Evolutionary conservation across 208 protist species (phyloP).

Genomic region (Blastocrithidia nonstop): DNA sequence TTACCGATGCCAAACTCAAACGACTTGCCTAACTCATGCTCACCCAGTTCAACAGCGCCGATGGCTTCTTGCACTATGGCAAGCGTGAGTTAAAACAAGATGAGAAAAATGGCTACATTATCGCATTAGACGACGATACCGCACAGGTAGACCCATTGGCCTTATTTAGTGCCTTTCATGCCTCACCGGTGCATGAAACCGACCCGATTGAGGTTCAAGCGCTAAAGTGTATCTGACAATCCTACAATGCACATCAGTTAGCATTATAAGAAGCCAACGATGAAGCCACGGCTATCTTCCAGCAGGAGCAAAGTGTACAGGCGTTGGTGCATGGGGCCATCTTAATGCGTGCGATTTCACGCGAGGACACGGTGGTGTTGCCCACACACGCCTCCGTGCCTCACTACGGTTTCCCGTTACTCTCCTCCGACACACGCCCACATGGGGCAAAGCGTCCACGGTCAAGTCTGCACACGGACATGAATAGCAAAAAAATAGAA

Average conservation of each 20-base stretch:
- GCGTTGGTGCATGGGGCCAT: conserved; percentile 62
- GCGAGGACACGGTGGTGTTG: conserved; percentile 26
- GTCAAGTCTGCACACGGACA: conserved; percentile 27
- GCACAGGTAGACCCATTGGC: conserved; percentile 57
- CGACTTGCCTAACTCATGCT: conserved; percentile 63
- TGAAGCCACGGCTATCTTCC: conserved; percentile 21
- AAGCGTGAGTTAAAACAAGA: conserved; percentile 26
- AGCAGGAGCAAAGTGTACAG: conserved; percentile 62
- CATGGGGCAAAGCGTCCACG: conserved; percentile 5
- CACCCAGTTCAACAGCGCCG: conserved; percentile 68
- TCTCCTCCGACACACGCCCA: conserved; percentile 56
- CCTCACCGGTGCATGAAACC: conserved; percentile 13
- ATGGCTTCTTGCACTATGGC: conserved; percentile 56
- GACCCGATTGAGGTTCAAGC: conserved; percentile 39
- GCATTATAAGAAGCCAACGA: conserved; percentile 32
- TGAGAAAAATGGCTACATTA: conserved; percentile 41
- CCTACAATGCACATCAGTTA: conserved; percentile 54
- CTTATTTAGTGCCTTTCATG: conserved; percentile 56
- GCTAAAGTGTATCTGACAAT: conserved; percentile 49
- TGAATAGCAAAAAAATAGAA: conserved; percentile 26
- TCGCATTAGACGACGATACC: conserved; percentile 47
- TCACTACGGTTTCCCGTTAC: conserved; percentile 51
- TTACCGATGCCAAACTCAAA: conserved; percentile 16
- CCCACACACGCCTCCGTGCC: conserved; percentile 10
- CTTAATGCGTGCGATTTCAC: conserved; percentile 51